Conservation (phyloP, 768 basidiomycete genomes). For the Leucosporidium yakuticum region DNA sequence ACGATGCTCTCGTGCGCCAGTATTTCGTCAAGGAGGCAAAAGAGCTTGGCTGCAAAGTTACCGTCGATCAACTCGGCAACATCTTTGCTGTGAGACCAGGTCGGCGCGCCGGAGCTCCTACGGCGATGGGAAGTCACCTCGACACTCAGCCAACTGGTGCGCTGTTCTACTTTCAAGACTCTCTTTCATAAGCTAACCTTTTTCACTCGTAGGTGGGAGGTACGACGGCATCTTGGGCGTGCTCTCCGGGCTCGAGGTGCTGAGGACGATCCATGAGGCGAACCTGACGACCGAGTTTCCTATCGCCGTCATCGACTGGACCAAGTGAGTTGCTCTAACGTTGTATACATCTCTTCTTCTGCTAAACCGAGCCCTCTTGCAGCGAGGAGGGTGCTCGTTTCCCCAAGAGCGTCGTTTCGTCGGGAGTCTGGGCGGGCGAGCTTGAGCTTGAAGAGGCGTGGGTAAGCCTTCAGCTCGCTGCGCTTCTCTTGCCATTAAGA, state of each 20-base stretch:
- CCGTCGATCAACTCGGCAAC: slow-evolving; percentile 29
- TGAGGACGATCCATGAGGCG: slow-evolving; percentile 8
- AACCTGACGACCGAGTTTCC: slow-evolving; percentile 10
- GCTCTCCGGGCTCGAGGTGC: slow-evolving; percentile 15
- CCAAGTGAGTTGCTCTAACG: not conserved
- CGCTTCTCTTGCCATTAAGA: too few relatives aligned
- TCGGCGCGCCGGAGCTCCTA: slow-evolving; percentile 10
- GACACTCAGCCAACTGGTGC: slow-evolving; percentile 27
- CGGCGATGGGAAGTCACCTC: slow-evolving; percentile 26
- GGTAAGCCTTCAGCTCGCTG: too few relatives aligned
- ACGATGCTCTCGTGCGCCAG: not conserved
- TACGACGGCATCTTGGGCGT: slow-evolving; percentile 33
- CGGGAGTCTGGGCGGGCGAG: slow-evolving; percentile 12
- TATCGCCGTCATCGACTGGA: slow-evolving; percentile 20
- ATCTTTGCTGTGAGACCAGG: slow-evolving; percentile 25
- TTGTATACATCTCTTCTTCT: too few relatives aligned
- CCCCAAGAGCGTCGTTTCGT: slow-evolving; percentile 13
- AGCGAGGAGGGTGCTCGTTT: slow-evolving; percentile 28
- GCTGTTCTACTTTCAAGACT: not conserved
- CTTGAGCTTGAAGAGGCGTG: slow-evolving; percentile 6
- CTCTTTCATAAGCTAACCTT: not conserved
- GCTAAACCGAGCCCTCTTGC: not conserved
- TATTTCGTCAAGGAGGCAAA: not conserved
- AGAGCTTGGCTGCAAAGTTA: slow-evolving; percentile 20
- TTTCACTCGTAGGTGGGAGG: slow-evolving; percentile 3